Evolutionary conservation across 1,139 yeast species (phyloP).

Genomic region (Lodderomyces orthopsilosis): DNA sequence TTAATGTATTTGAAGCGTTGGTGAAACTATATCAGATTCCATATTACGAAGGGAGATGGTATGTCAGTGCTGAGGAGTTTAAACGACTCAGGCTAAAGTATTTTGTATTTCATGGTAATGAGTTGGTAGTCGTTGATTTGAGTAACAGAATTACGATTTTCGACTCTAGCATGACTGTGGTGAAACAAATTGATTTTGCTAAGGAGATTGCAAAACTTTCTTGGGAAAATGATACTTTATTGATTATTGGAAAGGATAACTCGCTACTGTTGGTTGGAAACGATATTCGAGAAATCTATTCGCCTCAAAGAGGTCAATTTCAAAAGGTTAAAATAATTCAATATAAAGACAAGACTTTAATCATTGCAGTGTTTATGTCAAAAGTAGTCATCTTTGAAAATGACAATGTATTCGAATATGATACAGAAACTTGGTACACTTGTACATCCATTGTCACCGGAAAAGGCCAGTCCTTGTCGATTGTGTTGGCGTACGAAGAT

Average conservation of each 20-base stretch:
- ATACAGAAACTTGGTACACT: conserved; percentile 7
- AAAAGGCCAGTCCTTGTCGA: conserved; percentile 6
- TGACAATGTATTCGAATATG: conserved; percentile 4
- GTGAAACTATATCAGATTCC: conserved; percentile 22
- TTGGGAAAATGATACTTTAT: conserved; percentile 15
- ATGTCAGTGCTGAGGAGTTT: conserved; percentile 20
- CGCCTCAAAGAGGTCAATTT: conserved; percentile 8
- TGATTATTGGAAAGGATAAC: conserved; percentile 10
- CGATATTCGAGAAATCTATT: conserved; percentile 1
- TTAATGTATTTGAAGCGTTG: conserved; percentile 28
- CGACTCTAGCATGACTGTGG: conserved; percentile 8
- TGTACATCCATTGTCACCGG: conserved; percentile 13
- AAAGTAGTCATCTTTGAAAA: conserved; percentile 9
- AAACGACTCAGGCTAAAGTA: conserved; percentile 25
- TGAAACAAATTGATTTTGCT: conserved; percentile 4
- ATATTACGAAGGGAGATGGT: conserved; percentile 6
- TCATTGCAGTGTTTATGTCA: conserved; percentile 11
- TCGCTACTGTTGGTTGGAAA: conserved; percentile 6
- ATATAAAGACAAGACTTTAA: background rate
- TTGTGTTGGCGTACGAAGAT: conserved; percentile 25
- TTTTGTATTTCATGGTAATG: conserved; percentile 26
- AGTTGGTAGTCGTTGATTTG: conserved; percentile 13
- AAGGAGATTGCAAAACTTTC: conserved; percentile 4
- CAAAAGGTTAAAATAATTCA: conserved; percentile 8
- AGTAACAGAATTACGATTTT: conserved; percentile 21